Conservation (phyloP, 2,329 filamentous ascomycete genomes). For the Exophiala calicioides region DNA sequence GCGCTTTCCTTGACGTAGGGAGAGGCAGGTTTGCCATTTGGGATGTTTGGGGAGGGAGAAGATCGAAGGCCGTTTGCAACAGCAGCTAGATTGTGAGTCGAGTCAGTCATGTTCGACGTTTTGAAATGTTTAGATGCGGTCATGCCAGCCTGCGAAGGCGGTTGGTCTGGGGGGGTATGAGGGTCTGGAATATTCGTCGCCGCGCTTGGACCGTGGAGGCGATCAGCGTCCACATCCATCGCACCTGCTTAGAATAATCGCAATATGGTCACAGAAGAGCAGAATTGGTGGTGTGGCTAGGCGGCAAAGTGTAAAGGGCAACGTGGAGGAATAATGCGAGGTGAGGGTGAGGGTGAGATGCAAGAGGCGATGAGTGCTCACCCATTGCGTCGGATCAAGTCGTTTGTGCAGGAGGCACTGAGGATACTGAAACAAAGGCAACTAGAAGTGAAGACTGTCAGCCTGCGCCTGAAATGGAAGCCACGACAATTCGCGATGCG, state of each 20-base stretch:
- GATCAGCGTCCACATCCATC: conserved; percentile 5
- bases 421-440: conserved; percentile 12
- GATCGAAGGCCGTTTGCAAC: conserved; percentile 36
- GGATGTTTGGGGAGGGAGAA: conserved; percentile 41
- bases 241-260: conserved; percentile 3
- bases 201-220: conserved; percentile 6
- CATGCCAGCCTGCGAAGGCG: background rate
- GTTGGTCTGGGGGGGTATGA: conserved; percentile 2
- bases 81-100: conserved; percentile 35
- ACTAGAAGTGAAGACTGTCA: conserved; percentile 14
- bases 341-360: conserved; percentile 2
- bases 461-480: conserved; percentile 13
- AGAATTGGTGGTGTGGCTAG: background rate
- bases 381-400: conserved; percentile 23
- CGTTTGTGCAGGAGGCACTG: conserved; percentile 17
- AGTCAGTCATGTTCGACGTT: conserved; percentile 25
- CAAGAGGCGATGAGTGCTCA: conserved; percentile 19
- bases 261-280: background rate
- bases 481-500: background rate
- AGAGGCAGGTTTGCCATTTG: conserved; percentile 55
- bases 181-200: conserved; percentile 8
- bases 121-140: background rate
- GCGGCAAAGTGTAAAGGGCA: conserved; percentile 1
- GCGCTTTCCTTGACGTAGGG: conserved; percentile 61
- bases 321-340: conserved; percentile 1